These are phyloP conservation scores for Aspergillus melleus DNA, from an alignment of 2,329 filamentous ascomycete species.

Conservation along the genomic window DNA sequence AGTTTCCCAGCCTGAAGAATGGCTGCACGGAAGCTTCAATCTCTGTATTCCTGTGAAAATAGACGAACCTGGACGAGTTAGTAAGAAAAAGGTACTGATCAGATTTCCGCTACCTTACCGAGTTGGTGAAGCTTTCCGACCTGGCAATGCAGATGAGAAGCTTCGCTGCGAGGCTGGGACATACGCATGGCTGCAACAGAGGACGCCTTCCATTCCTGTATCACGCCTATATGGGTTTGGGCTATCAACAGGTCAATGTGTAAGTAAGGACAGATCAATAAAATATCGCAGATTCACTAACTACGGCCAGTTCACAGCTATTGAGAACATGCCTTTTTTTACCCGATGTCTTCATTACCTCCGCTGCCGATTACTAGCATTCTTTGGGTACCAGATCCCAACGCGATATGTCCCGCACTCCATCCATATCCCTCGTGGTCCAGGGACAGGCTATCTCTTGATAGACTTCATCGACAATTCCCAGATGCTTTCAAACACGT, in stretches of 20 bases:
- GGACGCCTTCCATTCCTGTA: slow-evolving; percentile 26
- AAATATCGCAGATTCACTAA: background rate
- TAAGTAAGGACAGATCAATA: slow-evolving; percentile 5
- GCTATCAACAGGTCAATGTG: slow-evolving; percentile 22
- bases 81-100: slow-evolving; percentile 8
- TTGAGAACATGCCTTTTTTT: background rate
- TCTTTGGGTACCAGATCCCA: no score
- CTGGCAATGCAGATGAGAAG: slow-evolving; percentile 31
- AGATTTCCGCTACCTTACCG: slow-evolving; percentile 27
- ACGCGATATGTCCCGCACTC: no score
- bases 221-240: slow-evolving; percentile 29
- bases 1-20: slow-evolving; percentile 14
- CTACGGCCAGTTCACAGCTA: background rate
- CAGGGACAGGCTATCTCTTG: slow-evolving; percentile 18
- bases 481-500: slow-evolving; percentile 27
- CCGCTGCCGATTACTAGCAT: no score
- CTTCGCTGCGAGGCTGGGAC: slow-evolving; percentile 28
- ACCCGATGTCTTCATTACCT: background rate
- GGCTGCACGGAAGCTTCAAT: slow-evolving; percentile 27
- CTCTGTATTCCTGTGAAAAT: slow-evolving; percentile 25
- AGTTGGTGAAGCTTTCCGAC: slow-evolving; percentile 23
- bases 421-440: slow-evolving; percentile 1
- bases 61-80: slow-evolving; percentile 3
- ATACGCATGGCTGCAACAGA: slow-evolving; percentile 27
- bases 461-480: slow-evolving; percentile 22